Base-by-base conservation (phyloP, 2,329 filamentous ascomycete species). In the Juglanconis juglandina region DNA sequence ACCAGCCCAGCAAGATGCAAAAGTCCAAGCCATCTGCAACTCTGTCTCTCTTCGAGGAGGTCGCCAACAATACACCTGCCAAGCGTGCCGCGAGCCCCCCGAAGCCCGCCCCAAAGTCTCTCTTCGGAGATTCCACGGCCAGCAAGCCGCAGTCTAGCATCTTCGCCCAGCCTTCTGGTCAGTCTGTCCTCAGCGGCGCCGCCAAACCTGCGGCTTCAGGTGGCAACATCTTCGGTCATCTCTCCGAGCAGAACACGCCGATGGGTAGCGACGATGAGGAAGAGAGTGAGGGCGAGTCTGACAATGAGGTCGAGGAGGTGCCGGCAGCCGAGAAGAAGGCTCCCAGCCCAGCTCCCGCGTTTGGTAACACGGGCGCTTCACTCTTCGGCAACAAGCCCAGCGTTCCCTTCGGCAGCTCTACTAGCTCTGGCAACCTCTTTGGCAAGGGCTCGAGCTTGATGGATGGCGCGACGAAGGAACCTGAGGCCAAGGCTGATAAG, bases 201-300 rank as follows among this genome's bases (percentile, higher is more conserved):
- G 56, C 66, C 24, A 70, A 70, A 57, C 42, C 65, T 8, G 62
- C 52, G 14, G 11, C 65, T 1, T 56, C 66, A 41, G 33, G 56
- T 68, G 66, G 71, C 50, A 86, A 87, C 67, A 85, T 86, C 53
- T 88, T 88, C 67, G 80, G 79, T 32, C 82, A 87, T 65, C 76
- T 87, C 7, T 86, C 84, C 1, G 82, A 84, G 66, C 76, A 74
- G 37, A 83, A 81, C 65, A 82, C 81, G 13, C 75, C 78, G 46
- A 82, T 82, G 69, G 83, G 79, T 54, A 85, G 83, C 63, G 79
- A 79, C 1, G 75, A 77, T 41, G 77, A 77, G 49, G 83, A 82
- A 70, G 82, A 79, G 52, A 85, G 77, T 39, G 73, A 77, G 46
- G 77, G 70, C 3, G 73, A 78, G 62, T 75, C 71, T 17, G 77